phyloP scores from a whole-genome alignment of 441 rosid genomes.

The Gossypium trilobum region DNA sequence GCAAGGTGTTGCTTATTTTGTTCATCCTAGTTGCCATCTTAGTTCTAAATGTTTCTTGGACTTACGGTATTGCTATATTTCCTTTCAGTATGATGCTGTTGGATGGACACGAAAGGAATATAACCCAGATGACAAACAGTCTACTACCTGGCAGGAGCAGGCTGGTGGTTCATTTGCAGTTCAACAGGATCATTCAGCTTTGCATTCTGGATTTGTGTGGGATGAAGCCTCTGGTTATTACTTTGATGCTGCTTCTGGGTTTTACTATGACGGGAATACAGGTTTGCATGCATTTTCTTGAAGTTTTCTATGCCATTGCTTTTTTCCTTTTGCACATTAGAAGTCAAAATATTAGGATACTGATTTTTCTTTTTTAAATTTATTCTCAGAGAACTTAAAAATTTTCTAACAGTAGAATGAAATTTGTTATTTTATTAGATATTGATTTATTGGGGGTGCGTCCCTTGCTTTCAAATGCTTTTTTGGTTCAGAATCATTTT shows the following conservation, averaged over 20 bases:
- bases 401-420: neutral
- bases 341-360: neutral
- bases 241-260: conserved; percentile 93
- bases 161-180: conserved; percentile 28
- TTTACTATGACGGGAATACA: conserved; percentile 91
- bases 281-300: conserved; percentile 33
- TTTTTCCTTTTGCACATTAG: neutral
- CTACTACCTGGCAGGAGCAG: conserved; percentile 39
- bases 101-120: conserved; percentile 99
- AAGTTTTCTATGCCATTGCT: neutral
- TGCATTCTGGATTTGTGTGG: conserved; percentile 88
- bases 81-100: conserved; percentile 60
- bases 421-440: neutral
- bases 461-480: neutral
- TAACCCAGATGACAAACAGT: conserved; percentile 64
- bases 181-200: conserved; percentile 50
- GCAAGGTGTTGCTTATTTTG: neutral
- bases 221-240: conserved; percentile 98
- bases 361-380: neutral
- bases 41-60: conserved; percentile 2
- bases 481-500: neutral
- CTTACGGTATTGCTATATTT: conserved; percentile 13
- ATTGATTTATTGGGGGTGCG: neutral
- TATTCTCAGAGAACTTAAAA: neutral
- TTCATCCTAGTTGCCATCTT: neutral